Conservation (phyloP, 2,329 filamentous ascomycete genomes). For the Lasiodiplodia sp. region DNA sequence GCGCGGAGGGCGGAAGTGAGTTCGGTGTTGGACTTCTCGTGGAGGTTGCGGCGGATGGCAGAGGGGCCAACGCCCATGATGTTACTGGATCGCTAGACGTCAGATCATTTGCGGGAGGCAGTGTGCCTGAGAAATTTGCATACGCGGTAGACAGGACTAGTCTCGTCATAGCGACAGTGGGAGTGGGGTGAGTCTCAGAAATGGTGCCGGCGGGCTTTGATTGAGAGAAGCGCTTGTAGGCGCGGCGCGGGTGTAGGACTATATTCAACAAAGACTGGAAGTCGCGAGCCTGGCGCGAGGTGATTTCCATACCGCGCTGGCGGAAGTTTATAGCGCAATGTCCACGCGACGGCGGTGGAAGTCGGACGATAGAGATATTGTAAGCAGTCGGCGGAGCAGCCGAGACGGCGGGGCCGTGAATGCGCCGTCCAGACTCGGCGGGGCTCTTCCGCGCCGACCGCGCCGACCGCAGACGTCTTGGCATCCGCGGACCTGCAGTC, state of each 20-base stretch:
- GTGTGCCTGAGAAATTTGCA: constrained; percentile 42
- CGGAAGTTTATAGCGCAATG: constrained; percentile 3
- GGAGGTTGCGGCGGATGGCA: constrained; percentile 79
- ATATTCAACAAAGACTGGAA: constrained; percentile 31
- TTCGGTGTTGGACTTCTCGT: constrained; percentile 89
- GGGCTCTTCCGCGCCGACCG: constrained; percentile 24
- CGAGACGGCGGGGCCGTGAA: background rate
- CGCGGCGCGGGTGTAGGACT: constrained; percentile 11
- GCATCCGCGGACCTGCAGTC: background rate
- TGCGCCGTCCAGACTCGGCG: constrained; percentile 1
- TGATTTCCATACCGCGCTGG: constrained; percentile 28
- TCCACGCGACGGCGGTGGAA: constrained; percentile 7
- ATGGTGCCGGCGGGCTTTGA: constrained; percentile 14
- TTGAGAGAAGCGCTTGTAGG: constrained; percentile 3
- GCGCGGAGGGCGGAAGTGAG: constrained; percentile 85
- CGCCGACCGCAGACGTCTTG: constrained; percentile 8
- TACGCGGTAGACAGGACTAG: constrained; percentile 87
- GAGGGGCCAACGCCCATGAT: constrained; percentile 85
- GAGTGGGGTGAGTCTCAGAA: constrained; percentile 3
- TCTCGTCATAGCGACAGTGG: constrained; percentile 58
- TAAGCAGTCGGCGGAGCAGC: constrained; percentile 25
- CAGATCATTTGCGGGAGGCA: constrained; percentile 33
- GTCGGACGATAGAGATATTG: constrained; percentile 12
- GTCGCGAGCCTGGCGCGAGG: constrained; percentile 32
- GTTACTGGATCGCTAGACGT: constrained; percentile 72